phyloP scores from a whole-genome alignment of 768 basidiomycete species.

The Calocera cornea region DNA sequence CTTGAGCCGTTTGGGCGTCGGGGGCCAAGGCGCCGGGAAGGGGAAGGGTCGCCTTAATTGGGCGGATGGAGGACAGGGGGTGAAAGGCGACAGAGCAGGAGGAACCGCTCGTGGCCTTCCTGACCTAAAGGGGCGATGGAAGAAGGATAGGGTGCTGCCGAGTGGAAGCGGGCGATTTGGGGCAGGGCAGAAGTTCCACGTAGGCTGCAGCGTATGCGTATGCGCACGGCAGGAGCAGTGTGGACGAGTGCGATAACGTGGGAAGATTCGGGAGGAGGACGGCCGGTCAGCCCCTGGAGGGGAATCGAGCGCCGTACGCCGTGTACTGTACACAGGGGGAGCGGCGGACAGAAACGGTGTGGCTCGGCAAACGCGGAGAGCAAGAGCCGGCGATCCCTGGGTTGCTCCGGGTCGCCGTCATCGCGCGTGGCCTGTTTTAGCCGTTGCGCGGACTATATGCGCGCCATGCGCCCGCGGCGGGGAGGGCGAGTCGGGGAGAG shows the following conservation, averaged over 20 bases:
- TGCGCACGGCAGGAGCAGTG: neutral
- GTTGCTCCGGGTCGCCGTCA: too few relatives aligned
- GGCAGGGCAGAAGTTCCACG: too few relatives aligned
- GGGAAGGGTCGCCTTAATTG: constrained; percentile 1
- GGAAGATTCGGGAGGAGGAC: neutral
- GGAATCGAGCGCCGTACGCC: neutral
- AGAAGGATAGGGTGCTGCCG: neutral
- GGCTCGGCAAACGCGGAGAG: too few relatives aligned
- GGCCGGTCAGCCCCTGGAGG: neutral
- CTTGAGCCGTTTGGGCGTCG: neutral
- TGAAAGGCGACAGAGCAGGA: neutral
- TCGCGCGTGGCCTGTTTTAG: too few relatives aligned
- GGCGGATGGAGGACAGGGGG: neutral
- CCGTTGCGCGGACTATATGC: too few relatives aligned
- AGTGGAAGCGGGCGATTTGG: too few relatives aligned
- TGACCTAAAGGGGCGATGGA: neutral
- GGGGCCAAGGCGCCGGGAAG: neutral
- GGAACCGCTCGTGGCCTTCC: too few relatives aligned
- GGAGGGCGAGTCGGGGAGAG: too few relatives aligned
- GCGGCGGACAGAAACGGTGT: too few relatives aligned
- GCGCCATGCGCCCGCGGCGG: too few relatives aligned
- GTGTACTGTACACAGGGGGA: too few relatives aligned
- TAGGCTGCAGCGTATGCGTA: neutral
- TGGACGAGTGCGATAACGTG: neutral
- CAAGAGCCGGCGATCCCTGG: too few relatives aligned